Conservation (phyloP, 73 alveolate genomes). For the Paramecium octaurelia region DNA sequence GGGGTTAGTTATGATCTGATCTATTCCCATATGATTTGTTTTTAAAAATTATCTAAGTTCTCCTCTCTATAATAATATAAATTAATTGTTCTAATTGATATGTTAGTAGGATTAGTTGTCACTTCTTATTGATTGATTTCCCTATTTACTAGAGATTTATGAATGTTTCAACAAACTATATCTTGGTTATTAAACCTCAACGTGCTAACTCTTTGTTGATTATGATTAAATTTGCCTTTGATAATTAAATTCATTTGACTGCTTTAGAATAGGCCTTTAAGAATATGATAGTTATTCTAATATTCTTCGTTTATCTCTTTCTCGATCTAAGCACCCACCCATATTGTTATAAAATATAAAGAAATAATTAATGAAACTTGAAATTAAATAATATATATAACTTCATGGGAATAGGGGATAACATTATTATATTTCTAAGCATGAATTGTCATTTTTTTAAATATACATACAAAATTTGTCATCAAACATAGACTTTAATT, state of each 20-base stretch:
- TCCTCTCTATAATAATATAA: not conserved
- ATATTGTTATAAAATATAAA: not conserved
- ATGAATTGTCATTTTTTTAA: too few relatives aligned
- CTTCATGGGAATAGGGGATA: not conserved
- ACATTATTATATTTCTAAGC: not conserved
- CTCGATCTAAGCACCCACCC: slow-evolving; percentile 16
- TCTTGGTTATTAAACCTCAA: not conserved
- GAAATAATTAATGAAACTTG: not conserved
- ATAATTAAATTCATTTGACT: not conserved
- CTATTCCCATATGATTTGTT: not conserved
- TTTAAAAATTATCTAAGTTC: not conserved
- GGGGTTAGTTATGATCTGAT: not conserved
- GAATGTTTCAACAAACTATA: not conserved
- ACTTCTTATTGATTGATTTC: not conserved
- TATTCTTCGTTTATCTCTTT: slow-evolving; percentile 5
- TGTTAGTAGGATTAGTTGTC: not conserved
- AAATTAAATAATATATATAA: not conserved
- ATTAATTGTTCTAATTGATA: slow-evolving; percentile 10
- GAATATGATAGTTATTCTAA: not conserved
- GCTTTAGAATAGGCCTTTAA: not conserved
- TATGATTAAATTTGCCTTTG: not conserved
- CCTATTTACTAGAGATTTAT: not conserved
- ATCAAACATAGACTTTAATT: too few relatives aligned
- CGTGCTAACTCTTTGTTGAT: not conserved
- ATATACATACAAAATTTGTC: too few relatives aligned